A percentile compares a stretch with the other conserved stretches of the same genome.
These are phyloP conservation scores for Saccharomycopsis vini DNA, from an alignment of 805 yeast species.

Conservation along the genomic window DNA sequence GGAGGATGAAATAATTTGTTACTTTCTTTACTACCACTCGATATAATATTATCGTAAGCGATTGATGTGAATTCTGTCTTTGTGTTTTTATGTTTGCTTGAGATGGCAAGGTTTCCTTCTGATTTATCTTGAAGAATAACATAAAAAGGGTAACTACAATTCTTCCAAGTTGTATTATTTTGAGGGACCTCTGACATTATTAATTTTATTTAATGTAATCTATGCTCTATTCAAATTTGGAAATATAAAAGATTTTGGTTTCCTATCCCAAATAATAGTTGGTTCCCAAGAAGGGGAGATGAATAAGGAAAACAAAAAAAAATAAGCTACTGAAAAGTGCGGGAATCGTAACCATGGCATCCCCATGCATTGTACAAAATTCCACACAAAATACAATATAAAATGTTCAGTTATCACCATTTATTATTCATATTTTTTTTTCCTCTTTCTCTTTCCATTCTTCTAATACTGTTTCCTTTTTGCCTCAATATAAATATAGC, in stretches of 20 bases:
- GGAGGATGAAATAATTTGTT: slow-evolving; percentile 12
- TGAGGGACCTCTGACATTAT: neutral
- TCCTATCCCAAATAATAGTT: slow-evolving; percentile 1
- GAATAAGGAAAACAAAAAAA: no score
- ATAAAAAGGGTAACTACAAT: slow-evolving; percentile 9
- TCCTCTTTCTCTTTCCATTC: no score
- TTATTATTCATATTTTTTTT: no score
- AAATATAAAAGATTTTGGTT: neutral
- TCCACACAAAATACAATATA: no score
- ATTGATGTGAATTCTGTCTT: slow-evolving; percentile 11
- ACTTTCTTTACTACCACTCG: neutral
- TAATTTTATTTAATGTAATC: no score
- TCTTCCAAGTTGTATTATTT: neutral
- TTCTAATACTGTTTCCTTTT: no score
- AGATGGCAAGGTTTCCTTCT: neutral
- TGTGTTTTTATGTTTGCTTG: neutral
- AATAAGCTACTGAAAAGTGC: no score
- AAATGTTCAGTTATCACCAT: no score
- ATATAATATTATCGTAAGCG: slow-evolving; percentile 9
- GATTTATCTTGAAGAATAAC: slow-evolving; percentile 15
- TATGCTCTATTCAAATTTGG: neutral
- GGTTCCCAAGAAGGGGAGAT: no score
- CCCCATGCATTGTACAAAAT: no score
- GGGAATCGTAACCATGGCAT: no score
- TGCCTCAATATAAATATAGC: no score